Percentiles rank a stretch among this genome's conserved stretches.
These are phyloP conservation scores for Penicillium sclerotiorum DNA, from an alignment of 2,329 filamentous ascomycete genomes.

Conservation along the genomic window DNA sequence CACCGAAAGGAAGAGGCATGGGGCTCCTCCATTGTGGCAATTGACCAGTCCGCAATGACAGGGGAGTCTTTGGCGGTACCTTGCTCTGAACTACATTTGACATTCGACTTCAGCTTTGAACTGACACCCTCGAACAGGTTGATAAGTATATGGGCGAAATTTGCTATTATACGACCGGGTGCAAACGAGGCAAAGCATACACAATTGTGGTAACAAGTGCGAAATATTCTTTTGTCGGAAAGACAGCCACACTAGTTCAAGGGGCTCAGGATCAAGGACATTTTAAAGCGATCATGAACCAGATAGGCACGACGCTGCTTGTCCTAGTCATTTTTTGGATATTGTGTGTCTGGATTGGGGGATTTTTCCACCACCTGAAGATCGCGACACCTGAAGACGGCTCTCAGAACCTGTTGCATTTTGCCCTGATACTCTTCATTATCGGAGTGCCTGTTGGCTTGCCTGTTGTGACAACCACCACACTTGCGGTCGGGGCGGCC, in stretches of 20 bases:
- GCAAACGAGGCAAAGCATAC: conserved; percentile 78
- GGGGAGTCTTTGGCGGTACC: conserved; percentile 76
- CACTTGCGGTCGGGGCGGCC: conserved; percentile 74
- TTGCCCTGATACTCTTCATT: conserved; percentile 71
- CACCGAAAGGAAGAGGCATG: conserved; percentile 59
- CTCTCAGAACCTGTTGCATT: conserved; percentile 67
- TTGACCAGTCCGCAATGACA: conserved; percentile 79
- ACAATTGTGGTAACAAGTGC: conserved; percentile 69
- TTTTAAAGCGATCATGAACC: conserved; percentile 84
- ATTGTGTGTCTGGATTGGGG: conserved; percentile 73
- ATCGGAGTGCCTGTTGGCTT: conserved; percentile 80
- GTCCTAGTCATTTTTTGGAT: conserved; percentile 79
- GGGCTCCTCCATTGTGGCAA: conserved; percentile 66
- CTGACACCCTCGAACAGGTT: too few species aligned
- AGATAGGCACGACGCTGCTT: conserved; percentile 72
- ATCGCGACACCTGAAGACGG: conserved; percentile 56
- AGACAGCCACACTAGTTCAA: conserved; percentile 72
- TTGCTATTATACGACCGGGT: conserved; percentile 78
- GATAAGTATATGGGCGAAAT: conserved; percentile 68
- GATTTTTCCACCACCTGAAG: conserved; percentile 72
- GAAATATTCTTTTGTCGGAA: conserved; percentile 74
- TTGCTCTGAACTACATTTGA: too few species aligned
- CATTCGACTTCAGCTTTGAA: too few species aligned
- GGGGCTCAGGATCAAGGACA: conserved; percentile 75
- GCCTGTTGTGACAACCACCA: conserved; percentile 76